A percentile compares a stretch with the other conserved stretches of the same genome.
These are phyloP conservation scores for Xylaria sp. DNA, from an alignment of 2,329 filamentous ascomycete genomes.

Conservation along the genomic window DNA sequence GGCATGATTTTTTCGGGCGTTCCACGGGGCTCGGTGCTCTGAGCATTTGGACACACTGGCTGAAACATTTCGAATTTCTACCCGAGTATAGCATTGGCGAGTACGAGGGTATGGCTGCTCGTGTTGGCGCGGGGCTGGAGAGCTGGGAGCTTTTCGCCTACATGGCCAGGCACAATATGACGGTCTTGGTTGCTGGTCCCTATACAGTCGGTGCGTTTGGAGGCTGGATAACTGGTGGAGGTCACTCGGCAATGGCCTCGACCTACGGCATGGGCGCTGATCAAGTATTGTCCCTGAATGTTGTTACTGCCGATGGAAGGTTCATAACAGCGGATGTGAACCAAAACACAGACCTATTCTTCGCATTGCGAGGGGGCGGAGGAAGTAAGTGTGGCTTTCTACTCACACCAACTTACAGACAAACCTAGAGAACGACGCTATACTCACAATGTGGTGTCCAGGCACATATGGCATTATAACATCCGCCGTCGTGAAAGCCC, in stretches of 20 bases:
- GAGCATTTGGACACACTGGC: conserved; percentile 56
- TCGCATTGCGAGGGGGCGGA: conserved; percentile 61
- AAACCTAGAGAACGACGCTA: background rate
- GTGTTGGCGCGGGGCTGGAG: conserved; percentile 43
- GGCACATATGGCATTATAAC: conserved; percentile 42
- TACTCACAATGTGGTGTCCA: conserved; percentile 10
- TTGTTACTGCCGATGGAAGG: conserved; percentile 53
- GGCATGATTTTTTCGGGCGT: conserved; percentile 54
- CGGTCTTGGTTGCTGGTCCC: conserved; percentile 41
- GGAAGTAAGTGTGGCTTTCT: conserved; percentile 36
- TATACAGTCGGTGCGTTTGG: conserved; percentile 50
- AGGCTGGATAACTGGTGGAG: conserved; percentile 58
- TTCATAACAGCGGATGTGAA: conserved; percentile 51
- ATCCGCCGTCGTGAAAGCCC: conserved; percentile 40
- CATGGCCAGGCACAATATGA: conserved; percentile 42
- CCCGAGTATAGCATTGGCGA: conserved; percentile 39
- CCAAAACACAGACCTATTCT: conserved; percentile 60
- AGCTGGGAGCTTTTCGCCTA: conserved; percentile 42
- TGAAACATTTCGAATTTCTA: conserved; percentile 50
- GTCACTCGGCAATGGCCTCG: conserved; percentile 54
- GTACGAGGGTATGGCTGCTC: conserved; percentile 42
- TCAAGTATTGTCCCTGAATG: conserved; percentile 53
- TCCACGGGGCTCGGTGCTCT: conserved; percentile 53
- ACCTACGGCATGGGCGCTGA: conserved; percentile 57
- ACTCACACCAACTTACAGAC: background rate